These are phyloP conservation scores for Tieghemostelium lacteum DNA, from an alignment of 78 protist species.

Conservation along the genomic window DNA sequence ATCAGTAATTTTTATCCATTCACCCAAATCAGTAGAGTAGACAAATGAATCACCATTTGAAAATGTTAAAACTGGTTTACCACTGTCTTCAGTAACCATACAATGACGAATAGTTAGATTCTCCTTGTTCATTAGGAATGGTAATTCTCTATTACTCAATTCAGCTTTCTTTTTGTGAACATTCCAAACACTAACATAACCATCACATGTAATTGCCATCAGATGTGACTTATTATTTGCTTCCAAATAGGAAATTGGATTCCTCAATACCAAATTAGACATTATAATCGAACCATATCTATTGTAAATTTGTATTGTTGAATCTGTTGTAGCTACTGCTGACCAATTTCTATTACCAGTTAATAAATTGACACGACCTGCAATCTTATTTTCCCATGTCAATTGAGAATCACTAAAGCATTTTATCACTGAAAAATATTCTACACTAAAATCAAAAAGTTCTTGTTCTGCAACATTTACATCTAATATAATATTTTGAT, in stretches of 20 bases:
- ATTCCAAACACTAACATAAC: constrained; percentile 57
- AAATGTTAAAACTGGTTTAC: constrained; percentile 50
- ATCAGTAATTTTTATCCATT: constrained; percentile 75
- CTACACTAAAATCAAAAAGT: constrained; percentile 15
- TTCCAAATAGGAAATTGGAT: constrained; percentile 56
- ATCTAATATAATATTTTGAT: constrained; percentile 5
- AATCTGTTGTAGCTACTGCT: constrained; percentile 30
- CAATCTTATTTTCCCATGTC: constrained; percentile 55
- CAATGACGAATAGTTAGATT: constrained; percentile 35
- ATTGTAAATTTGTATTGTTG: constrained; percentile 34
- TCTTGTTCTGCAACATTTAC: constrained; percentile 43
- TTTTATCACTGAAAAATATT: constrained; percentile 37
- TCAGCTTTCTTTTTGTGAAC: constrained; percentile 1
- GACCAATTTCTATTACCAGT: constrained; percentile 64
- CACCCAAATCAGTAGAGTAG: constrained; percentile 16
- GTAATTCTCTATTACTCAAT: constrained; percentile 47
- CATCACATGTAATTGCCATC: constrained; percentile 48
- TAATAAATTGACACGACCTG: constrained; percentile 23
- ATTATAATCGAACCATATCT: constrained; percentile 29
- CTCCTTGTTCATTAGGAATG: constrained; percentile 38
- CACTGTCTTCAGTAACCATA: constrained; percentile 43
- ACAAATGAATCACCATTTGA: constrained; percentile 69
- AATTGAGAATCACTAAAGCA: background rate
- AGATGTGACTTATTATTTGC: constrained; percentile 29
- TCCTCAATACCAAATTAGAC: constrained; percentile 58